phyloP scores from a whole-genome alignment of 768 basidiomycete genomes.

The Leccinum imitatum region DNA sequence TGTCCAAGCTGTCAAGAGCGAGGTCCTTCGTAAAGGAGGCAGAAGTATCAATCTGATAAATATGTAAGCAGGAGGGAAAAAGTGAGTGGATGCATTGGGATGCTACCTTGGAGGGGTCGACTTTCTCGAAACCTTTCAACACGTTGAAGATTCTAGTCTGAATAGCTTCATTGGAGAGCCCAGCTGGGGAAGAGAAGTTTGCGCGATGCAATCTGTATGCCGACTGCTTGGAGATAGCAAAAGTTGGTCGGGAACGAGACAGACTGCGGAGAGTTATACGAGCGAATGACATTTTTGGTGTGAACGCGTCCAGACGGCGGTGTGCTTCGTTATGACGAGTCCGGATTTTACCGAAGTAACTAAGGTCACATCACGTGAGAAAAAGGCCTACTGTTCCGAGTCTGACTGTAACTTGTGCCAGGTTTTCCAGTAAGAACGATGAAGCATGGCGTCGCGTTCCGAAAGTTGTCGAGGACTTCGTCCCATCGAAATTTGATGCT shows the following conservation, averaged over 20 bases:
- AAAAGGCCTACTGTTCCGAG: background rate
- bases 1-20: slow-evolving; percentile 86
- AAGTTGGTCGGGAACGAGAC: slow-evolving; percentile 27
- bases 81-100: background rate
- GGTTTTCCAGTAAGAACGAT: slow-evolving; percentile 41
- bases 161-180: slow-evolving; percentile 24
- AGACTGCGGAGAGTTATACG: slow-evolving; percentile 34
- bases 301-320: slow-evolving; percentile 18
- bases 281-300: slow-evolving; percentile 35
- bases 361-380: slow-evolving; percentile 4
- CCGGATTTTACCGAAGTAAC: slow-evolving; percentile 29
- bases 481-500: slow-evolving; percentile 94
- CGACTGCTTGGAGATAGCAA: slow-evolving; percentile 30
- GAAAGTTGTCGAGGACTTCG: slow-evolving; percentile 88
- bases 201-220: slow-evolving; percentile 32
- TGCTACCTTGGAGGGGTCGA: slow-evolving; percentile 30
- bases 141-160: slow-evolving; percentile 28
- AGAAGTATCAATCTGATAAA: slow-evolving; percentile 57
- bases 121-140: slow-evolving; percentile 33
- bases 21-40: slow-evolving; percentile 55
- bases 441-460: slow-evolving; percentile 94
- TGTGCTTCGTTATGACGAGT: background rate
- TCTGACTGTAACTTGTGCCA: too few species aligned
- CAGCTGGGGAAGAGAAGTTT: slow-evolving; percentile 30
- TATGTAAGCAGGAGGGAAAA: slow-evolving; percentile 16